Conservation (phyloP, 1,139 yeast species). For the Saccharomyces hybrid region DNA sequence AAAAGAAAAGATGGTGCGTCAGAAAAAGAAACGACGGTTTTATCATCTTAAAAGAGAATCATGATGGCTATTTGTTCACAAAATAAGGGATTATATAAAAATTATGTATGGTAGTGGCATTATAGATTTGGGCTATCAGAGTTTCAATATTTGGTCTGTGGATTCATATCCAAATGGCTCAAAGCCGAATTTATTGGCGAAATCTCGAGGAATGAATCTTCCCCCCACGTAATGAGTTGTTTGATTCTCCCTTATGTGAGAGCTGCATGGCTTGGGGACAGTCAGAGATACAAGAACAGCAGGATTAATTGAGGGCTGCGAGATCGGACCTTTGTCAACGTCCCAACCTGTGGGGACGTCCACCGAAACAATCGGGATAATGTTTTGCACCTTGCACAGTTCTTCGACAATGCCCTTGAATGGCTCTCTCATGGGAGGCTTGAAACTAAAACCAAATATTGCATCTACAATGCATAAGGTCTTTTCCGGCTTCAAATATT, state of each 20-base stretch:
- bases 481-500: constrained; percentile 20
- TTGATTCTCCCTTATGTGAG: constrained; percentile 34
- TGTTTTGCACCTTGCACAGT: constrained; percentile 36
- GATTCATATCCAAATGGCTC: constrained; percentile 50
- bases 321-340: constrained; percentile 73
- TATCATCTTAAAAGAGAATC: background rate
- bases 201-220: constrained; percentile 56
- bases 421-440: constrained; percentile 81
- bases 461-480: constrained; percentile 57
- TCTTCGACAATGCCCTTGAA: constrained; percentile 52
- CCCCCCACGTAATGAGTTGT: constrained; percentile 79
- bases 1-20: constrained; percentile 1
- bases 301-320: constrained; percentile 46
- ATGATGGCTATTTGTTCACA: background rate
- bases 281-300: constrained; percentile 71
- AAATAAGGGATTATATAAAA: background rate
- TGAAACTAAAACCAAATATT: constrained; percentile 86
- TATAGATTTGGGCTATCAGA: constrained; percentile 10
- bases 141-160: constrained; percentile 41
- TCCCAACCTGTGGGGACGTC: constrained; percentile 98
- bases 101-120: background rate
- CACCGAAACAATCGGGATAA: constrained; percentile 62
- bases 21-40: background rate
- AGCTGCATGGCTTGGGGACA: constrained; percentile 88
- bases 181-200: constrained; percentile 70